Conservation (phyloP, 2,329 filamentous ascomycete species). For the Berkeleyomyces basicola region DNA sequence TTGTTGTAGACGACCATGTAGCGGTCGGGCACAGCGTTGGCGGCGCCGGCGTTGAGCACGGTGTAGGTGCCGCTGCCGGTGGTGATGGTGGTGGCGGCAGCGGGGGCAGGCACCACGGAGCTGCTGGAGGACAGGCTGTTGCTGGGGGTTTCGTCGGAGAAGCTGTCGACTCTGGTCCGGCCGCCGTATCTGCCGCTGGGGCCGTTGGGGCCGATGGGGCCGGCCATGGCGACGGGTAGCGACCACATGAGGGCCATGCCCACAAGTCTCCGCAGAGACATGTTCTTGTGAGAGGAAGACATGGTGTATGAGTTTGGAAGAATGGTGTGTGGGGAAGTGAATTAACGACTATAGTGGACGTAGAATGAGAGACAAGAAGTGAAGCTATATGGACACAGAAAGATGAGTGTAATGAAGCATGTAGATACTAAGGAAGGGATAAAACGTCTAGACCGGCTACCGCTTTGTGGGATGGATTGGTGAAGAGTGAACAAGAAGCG, state of each 20-base stretch:
- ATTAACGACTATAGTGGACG: not conserved
- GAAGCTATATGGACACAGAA: not conserved
- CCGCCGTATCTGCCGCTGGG: conserved; percentile 23
- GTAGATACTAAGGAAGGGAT: not conserved
- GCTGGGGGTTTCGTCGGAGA: not conserved
- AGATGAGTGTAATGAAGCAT: not conserved
- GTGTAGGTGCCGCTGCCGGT: conserved; percentile 25
- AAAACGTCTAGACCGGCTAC: conserved; percentile 5
- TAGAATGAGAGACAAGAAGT: not conserved
- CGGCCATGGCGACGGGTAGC: conserved; percentile 16
- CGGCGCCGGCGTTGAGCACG: conserved; percentile 32
- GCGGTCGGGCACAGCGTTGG: conserved; percentile 34
- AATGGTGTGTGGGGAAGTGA: not conserved
- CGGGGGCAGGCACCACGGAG: conserved; percentile 28
- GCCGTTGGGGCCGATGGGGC: conserved; percentile 17
- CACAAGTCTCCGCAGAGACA: conserved; percentile 10
- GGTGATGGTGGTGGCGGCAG: conserved; percentile 23
- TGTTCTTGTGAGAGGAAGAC: conserved; percentile 14
- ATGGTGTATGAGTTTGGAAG: conserved; percentile 12
- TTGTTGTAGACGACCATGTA: conserved; percentile 52
- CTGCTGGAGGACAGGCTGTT: not conserved
- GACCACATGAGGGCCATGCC: conserved; percentile 16
- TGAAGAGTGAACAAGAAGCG: conserved; percentile 2
- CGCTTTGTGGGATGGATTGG: conserved; percentile 5
- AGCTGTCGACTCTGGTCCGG: not conserved